phyloP scores from a whole-genome alignment of 1,284 basidiomycete species.

The Termitomyces sp. region DNA sequence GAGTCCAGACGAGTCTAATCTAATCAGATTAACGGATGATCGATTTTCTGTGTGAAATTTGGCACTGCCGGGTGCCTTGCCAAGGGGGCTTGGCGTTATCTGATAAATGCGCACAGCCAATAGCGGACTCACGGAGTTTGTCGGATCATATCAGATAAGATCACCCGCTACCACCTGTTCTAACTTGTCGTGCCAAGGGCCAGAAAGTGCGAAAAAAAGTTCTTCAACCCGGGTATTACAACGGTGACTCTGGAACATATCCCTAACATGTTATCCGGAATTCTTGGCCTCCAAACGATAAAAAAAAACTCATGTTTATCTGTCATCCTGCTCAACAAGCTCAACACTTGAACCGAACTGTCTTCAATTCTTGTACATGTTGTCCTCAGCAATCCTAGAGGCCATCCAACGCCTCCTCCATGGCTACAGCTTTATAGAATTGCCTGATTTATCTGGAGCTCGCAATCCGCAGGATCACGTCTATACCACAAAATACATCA shows the following conservation, averaged over 20 bases:
- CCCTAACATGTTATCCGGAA: background rate
- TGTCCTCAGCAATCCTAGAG: background rate
- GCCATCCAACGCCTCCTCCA: conserved; percentile 14
- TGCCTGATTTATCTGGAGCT: conserved; percentile 32
- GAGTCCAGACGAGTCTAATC: conserved; percentile 13
- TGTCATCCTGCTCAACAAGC: background rate
- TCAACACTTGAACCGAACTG: background rate
- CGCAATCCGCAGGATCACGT: conserved; percentile 20
- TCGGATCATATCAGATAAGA: conserved; percentile 29
- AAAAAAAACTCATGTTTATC: conserved; percentile 9
- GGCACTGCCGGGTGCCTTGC: background rate
- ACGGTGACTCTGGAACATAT: background rate
- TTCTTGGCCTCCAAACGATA: background rate
- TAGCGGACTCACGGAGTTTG: conserved; percentile 20
- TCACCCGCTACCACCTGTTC: conserved; percentile 12
- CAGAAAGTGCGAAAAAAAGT: background rate
- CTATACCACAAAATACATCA: conserved; percentile 4
- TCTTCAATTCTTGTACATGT: conserved; percentile 1
- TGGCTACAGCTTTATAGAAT: conserved; percentile 27
- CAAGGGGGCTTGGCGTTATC: background rate
- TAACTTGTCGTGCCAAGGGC: conserved; percentile 16
- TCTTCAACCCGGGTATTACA: background rate
- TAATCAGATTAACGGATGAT: conserved; percentile 24
- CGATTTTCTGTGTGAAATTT: conserved; percentile 23
- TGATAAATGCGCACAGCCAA: background rate